These are phyloP conservation scores for Taxawa tesnikishii DNA, from an alignment of 2,329 filamentous ascomycete genomes.

Conservation along the genomic window DNA sequence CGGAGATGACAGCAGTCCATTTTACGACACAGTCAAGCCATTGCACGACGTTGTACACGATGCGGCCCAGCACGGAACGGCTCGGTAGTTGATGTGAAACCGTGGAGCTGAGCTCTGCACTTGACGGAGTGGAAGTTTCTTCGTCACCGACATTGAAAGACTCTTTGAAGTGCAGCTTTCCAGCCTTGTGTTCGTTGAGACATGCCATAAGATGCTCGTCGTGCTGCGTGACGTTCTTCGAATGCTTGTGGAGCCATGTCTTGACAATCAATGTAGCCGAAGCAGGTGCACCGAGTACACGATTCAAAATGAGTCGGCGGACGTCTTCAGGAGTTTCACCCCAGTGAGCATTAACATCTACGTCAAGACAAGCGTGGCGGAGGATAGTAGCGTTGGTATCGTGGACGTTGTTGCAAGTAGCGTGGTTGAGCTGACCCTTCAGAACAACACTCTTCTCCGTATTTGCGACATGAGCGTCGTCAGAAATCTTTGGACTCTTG, in stretches of 20 bases:
- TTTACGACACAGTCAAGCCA: too few species aligned
- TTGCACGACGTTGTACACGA: constrained; percentile 3
- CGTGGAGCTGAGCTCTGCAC: too few species aligned
- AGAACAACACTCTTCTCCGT: too few species aligned
- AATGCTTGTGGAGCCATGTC: constrained; percentile 5
- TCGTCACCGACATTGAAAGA: background rate
- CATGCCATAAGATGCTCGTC: constrained; percentile 2
- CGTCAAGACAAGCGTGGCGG: constrained; percentile 5
- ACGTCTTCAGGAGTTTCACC: constrained; percentile 7
- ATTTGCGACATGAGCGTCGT: too few species aligned
- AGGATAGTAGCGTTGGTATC: constrained; percentile 6
- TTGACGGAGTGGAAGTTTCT: too few species aligned
- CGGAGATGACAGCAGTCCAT: constrained; percentile 9
- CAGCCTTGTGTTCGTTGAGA: background rate
- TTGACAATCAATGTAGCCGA: constrained; percentile 1
- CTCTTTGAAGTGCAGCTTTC: background rate
- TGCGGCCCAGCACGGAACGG: too few species aligned
- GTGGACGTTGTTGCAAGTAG: constrained; percentile 4
- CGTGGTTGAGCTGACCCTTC: too few species aligned
- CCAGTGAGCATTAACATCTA: constrained; percentile 8
- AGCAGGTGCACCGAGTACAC: constrained; percentile 5
- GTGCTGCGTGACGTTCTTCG: constrained; percentile 1
- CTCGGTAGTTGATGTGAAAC: too few species aligned
- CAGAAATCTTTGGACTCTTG: background rate
- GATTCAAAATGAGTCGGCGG: constrained; percentile 6